Evolutionary conservation across 2,329 filamentous ascomycete species (phyloP).

Genomic region (Geosmithia morbida): DNA sequence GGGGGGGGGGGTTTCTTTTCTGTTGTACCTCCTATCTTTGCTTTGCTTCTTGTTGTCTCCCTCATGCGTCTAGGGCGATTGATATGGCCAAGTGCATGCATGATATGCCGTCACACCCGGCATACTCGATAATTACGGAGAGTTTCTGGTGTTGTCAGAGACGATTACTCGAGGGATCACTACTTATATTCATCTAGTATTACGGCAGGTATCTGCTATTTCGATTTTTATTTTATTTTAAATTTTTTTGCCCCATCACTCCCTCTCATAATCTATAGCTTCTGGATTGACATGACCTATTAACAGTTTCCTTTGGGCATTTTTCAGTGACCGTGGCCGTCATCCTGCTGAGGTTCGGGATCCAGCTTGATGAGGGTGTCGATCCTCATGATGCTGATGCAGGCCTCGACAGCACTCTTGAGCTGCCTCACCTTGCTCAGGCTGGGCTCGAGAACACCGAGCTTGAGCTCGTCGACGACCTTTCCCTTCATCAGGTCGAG

Average conservation of each 20-base stretch:
- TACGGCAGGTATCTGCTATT: constrained; percentile 4
- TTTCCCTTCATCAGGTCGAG: constrained; percentile 80
- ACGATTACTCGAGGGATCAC: constrained; percentile 3
- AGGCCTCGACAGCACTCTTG: constrained; percentile 96
- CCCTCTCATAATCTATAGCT: neutral
- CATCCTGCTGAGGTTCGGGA: constrained; percentile 64
- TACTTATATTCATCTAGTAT: constrained; percentile 7
- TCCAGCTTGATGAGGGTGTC: constrained; percentile 98
- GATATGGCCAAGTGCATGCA: too few relatives aligned
- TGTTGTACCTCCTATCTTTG: neutral
- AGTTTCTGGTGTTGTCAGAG: neutral
- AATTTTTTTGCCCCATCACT: constrained; percentile 7
- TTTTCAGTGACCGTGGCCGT: constrained; percentile 69
- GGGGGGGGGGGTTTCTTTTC: neutral
- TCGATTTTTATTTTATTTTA: constrained; percentile 5
- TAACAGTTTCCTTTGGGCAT: constrained; percentile 6
- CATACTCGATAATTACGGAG: too few relatives aligned
- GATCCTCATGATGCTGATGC: constrained; percentile 98
- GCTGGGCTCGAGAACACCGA: constrained; percentile 88
- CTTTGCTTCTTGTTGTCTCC: neutral
- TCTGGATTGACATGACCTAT: constrained; percentile 4
- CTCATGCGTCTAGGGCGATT: neutral
- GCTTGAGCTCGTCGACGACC: constrained; percentile 86
- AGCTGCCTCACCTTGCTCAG: constrained; percentile 98
- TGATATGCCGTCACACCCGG: too few relatives aligned